These are phyloP conservation scores for Geotrichum klebahnii DNA, from an alignment of 1,139 yeast species.

Conservation along the genomic window DNA sequence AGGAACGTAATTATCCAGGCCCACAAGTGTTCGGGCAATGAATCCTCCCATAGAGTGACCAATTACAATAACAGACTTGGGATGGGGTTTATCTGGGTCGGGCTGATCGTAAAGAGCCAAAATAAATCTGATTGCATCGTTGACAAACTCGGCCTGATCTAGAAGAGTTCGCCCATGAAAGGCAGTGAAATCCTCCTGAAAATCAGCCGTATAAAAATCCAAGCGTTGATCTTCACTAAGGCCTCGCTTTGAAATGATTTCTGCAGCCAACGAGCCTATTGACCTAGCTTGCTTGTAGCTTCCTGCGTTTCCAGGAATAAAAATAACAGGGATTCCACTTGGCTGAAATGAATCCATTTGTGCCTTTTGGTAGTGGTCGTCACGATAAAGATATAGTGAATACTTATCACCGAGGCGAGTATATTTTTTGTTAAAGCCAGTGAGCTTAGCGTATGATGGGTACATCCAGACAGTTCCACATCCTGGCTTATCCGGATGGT, in stretches of 20 bases:
- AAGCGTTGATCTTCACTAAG: conserved; percentile 29
- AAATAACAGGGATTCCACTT: conserved; percentile 80
- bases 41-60: conserved; percentile 99
- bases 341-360: conserved; percentile 40
- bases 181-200: conserved; percentile 94
- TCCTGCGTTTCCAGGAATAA: conserved; percentile 98
- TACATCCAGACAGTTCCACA: conserved; percentile 27
- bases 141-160: conserved; percentile 90
- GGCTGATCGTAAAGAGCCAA: conserved; percentile 53
- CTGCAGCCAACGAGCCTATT: conserved; percentile 66
- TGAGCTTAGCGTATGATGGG: conserved; percentile 42
- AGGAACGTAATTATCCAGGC: conserved; percentile 68
- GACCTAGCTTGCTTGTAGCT: conserved; percentile 86
- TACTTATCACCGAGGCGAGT: conserved; percentile 76
- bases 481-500: conserved; percentile 24
- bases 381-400: conserved; percentile 73
- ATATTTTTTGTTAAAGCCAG: conserved; percentile 66
- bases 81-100: conserved; percentile 35
- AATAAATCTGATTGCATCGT: conserved; percentile 80
- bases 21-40: conserved; percentile 76
- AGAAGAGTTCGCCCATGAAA: conserved; percentile 90
- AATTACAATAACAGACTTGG: conserved; percentile 69
- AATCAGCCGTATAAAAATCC: conserved; percentile 86
- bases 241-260: conserved; percentile 13
- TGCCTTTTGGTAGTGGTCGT: conserved; percentile 46